These are phyloP conservation scores for Purpureocillium lavendulum DNA, from an alignment of 2,329 filamentous ascomycete genomes.

Conservation along the genomic window DNA sequence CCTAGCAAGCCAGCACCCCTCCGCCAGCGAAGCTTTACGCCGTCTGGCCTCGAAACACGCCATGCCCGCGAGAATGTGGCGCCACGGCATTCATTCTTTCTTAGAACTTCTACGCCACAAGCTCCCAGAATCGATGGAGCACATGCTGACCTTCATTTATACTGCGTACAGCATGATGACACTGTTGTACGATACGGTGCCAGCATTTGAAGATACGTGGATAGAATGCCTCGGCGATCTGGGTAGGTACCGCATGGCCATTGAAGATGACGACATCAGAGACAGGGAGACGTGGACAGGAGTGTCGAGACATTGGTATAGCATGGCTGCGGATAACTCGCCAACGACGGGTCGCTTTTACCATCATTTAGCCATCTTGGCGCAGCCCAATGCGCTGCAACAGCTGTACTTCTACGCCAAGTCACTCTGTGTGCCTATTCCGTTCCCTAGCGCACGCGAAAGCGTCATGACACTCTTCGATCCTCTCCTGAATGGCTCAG, in stretches of 20 bases:
- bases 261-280: slow-evolving; percentile 71
- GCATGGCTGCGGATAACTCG: slow-evolving; percentile 67
- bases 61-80: slow-evolving; percentile 93
- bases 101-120: slow-evolving; percentile 68
- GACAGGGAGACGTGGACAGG: slow-evolving; percentile 76
- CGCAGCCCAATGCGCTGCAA: slow-evolving; percentile 58
- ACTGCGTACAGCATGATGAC: slow-evolving; percentile 86
- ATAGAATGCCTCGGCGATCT: slow-evolving; percentile 88
- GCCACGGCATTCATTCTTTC: slow-evolving; percentile 82
- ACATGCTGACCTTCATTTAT: slow-evolving; percentile 89
- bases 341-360: slow-evolving; percentile 73
- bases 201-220: slow-evolving; percentile 80
- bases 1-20: slow-evolving; percentile 77
- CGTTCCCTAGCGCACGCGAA: slow-evolving; percentile 60
- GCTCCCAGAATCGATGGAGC: slow-evolving; percentile 69
- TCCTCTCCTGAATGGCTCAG: slow-evolving; percentile 36
- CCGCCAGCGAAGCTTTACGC: slow-evolving; percentile 58
- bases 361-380: slow-evolving; percentile 78
- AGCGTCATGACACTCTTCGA: slow-evolving; percentile 64
- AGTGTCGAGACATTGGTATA: slow-evolving; percentile 78
- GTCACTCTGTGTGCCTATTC: slow-evolving; percentile 57
- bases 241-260: slow-evolving; percentile 77
- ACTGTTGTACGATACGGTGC: slow-evolving; percentile 75
- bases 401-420: slow-evolving; percentile 69
- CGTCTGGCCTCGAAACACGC: slow-evolving; percentile 70